Conservation (phyloP, 1,139 yeast genomes). For the Blastobotrys petasosporus region DNA sequence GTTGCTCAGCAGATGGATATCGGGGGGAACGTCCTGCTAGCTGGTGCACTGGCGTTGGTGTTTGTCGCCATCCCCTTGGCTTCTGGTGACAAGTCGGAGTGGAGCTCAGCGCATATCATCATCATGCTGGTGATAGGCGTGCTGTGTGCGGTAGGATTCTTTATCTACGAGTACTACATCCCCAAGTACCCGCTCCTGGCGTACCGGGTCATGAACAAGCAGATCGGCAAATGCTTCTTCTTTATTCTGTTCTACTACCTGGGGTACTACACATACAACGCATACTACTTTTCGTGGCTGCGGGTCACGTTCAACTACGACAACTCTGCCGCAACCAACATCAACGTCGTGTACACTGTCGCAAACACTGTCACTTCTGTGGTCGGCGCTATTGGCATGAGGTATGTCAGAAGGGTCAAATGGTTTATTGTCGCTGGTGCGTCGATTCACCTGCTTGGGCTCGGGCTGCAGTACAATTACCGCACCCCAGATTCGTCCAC, state of each 20-base stretch:
- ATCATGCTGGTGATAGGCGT: constrained; percentile 14
- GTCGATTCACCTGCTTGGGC: constrained; percentile 46
- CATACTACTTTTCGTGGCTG: constrained; percentile 35
- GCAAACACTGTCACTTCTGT: constrained; percentile 54
- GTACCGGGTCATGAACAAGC: constrained; percentile 11
- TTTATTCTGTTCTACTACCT: constrained; percentile 16
- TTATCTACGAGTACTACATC: constrained; percentile 13
- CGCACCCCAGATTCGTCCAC: constrained; percentile 13
- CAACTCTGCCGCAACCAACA: constrained; percentile 54
- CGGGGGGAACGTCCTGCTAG: constrained; percentile 16
- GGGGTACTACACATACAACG: constrained; percentile 16
- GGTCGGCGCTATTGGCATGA: constrained; percentile 51
- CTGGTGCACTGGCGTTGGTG: constrained; percentile 16
- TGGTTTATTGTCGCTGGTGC: constrained; percentile 54
- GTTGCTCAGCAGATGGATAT: constrained; percentile 14
- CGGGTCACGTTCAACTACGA: constrained; percentile 49
- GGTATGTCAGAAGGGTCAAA: constrained; percentile 46
- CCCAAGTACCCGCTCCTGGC: constrained; percentile 17
- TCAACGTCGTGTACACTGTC: constrained; percentile 54
- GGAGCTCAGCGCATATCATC: constrained; percentile 14
- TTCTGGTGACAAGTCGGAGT: constrained; percentile 9
- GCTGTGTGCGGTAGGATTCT: constrained; percentile 13
- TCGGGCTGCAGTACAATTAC: constrained; percentile 36
- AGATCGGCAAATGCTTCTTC: constrained; percentile 12
- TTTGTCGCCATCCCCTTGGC: constrained; percentile 21